Base-by-base conservation (phyloP, 345 rosid species). In the Psidium friedrichsthalianum region DNA sequence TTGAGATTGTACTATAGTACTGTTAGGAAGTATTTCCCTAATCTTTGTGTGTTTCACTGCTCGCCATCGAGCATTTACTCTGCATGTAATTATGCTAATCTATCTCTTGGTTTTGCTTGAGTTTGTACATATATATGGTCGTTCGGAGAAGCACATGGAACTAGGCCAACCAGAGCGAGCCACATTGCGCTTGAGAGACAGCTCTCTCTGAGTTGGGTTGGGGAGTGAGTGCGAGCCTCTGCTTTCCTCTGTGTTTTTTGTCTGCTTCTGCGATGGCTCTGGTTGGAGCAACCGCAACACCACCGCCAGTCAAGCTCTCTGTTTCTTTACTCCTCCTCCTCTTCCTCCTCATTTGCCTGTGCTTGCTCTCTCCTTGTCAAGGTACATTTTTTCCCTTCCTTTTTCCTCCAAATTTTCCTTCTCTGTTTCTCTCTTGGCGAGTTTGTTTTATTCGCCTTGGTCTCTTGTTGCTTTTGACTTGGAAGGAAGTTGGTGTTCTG, bases 131-230 rank as follows among this genome's bases (percentile, higher is more conserved):
- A 69, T 69, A 20, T 69, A 20, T 36, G 22, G 13, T 36, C 80
- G 80, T 20, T 36, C 80, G 18, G 78, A 69, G 78, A 12, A 51
- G 55, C 91, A 85, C 93, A 87, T 85, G 90, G 83, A 89, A 81
- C 90, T 88, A 92, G 94, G 84, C 95, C 95, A 94, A 86, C 89
- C 92, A 86, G 86, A 57, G 89, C 84, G 57, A 90, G 90, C 93
- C 94, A 91, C 91, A 88, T 90, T 85, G 88, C 86, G 84, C 80
- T 69, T 36, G 87, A 59, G 85, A 82, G 85, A 86, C 59, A 85
- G 51, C 58, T 29, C 18, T 22, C 25, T 49, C 42, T 51, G 47
- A 14, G 24, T 56, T 76, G 61, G 20, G n/a, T 42, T 49, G 27
- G 47, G 15, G 85, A 36, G 59, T 57, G 56, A 49, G 6, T 8